Evolutionary conservation across 2,329 filamentous ascomycete species (phyloP), one percentile per base, ranked within the genome.

Genomic region (Colletotrichum agaves): DNA sequence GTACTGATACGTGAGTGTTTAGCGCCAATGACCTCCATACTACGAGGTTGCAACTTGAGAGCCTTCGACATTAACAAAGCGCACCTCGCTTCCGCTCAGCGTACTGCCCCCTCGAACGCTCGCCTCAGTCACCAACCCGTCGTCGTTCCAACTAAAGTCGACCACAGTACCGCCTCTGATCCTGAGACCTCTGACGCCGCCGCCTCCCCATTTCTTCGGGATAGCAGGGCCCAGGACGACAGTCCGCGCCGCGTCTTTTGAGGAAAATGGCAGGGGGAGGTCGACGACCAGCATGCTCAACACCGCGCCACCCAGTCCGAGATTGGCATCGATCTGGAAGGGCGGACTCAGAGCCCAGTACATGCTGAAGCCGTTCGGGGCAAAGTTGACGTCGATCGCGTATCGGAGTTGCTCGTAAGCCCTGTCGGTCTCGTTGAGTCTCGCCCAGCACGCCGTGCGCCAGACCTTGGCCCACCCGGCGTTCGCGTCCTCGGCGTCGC

Each of bases 241-340:
- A 0, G 73, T 79, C 56, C 78, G 75, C 12, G 57, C 52, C 2
- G 70, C 72, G 0, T 64, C 72, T 2, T 13, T 50, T 3, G 52
- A 52, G 41, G 70, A 72, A n/a, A 72, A 65, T 11, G 74, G 37
- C 7, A 75, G 69, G 0, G 81, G 79, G 44, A 85, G 58, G 73
- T 87, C 83, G n/a, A 86, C 79, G 53, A 85, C 78, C 44, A 87
- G 72, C 84, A 87, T 84, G 64, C 79, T 78, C 61, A 87, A 67
- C 58, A 86, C 78, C 0, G 83, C 84, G 0, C 84, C 86, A 3
- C 78, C 78, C 21, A 82, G 74, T 1, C 85, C 86, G 68, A 86
- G 88, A 72, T 88, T 88, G 6, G 85, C 87, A 72, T 88, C 86
- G 63, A 88, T 87, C 76, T 88, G 86, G 70, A 88, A 88, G 1